Percentiles rank a stretch among this genome's conserved stretches.
Evolutionary conservation across 805 yeast species (phyloP).

Genomic region (Candida lessepsii): DNA sequence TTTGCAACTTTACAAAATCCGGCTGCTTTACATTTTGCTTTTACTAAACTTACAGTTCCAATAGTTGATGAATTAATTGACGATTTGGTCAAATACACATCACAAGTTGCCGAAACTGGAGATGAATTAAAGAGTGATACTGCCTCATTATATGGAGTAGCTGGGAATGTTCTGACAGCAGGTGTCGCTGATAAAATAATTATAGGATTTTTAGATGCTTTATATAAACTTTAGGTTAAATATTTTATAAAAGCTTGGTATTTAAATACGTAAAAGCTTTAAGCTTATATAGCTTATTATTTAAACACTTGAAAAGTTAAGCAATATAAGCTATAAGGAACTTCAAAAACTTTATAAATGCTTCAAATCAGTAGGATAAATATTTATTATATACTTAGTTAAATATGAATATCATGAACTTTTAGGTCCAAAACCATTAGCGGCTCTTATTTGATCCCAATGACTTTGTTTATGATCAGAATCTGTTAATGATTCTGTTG

Average conservation of each 20-base stretch:
- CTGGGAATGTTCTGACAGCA: constrained; percentile 81
- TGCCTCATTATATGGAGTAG: constrained; percentile 92
- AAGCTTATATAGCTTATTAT: too few species aligned
- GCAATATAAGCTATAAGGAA: too few species aligned
- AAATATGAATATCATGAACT: background rate
- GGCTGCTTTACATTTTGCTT: constrained; percentile 86
- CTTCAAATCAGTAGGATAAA: too few species aligned
- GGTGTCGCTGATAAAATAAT: constrained; percentile 82
- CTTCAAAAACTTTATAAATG: too few species aligned
- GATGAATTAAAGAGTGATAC: constrained; percentile 50
- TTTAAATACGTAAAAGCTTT: too few species aligned
- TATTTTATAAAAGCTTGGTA: too few species aligned
- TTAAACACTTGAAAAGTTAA: too few species aligned
- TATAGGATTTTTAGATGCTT: constrained; percentile 74
- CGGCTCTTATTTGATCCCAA: constrained; percentile 38
- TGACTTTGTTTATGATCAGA: constrained; percentile 15
- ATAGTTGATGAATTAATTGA: constrained; percentile 58
- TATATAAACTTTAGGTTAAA: constrained; percentile 60
- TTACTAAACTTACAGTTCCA: constrained; percentile 67
- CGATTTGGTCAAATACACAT: constrained; percentile 48
- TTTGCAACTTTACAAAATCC: constrained; percentile 84
- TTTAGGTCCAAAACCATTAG: constrained; percentile 19
- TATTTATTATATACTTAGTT: too few species aligned
- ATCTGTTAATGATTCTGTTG: too few species aligned
- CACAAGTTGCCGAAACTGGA: constrained; percentile 30